Conservation (phyloP, 768 basidiomycete species). For the Kwoniella shandongensis region DNA sequence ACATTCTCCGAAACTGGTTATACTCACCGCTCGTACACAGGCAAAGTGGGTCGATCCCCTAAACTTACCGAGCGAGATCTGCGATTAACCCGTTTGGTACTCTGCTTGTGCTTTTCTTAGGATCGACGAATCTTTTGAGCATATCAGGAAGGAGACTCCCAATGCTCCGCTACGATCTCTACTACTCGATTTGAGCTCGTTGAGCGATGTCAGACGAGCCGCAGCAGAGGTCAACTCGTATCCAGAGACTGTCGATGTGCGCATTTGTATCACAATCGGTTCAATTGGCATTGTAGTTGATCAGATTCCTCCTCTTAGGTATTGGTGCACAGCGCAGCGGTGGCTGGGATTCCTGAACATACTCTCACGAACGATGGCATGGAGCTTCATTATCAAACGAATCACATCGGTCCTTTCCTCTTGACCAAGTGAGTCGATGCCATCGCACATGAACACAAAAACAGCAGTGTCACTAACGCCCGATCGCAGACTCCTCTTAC, state of each 20-base stretch:
- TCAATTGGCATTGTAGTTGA: neutral
- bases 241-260: constrained; percentile 17
- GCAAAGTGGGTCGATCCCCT: constrained; percentile 8
- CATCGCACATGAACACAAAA: neutral
- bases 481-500: constrained; percentile 11
- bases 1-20: constrained; percentile 12
- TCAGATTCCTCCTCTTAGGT: constrained; percentile 3
- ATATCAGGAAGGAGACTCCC: constrained; percentile 9
- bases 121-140: constrained; percentile 11
- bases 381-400: constrained; percentile 4
- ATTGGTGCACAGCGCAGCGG: constrained; percentile 15
- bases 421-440: constrained; percentile 23
- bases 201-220: constrained; percentile 10
- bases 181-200: constrained; percentile 13
- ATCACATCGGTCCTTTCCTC: constrained; percentile 24
- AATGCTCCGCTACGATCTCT: constrained; percentile 11
- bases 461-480: neutral
- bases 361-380: constrained; percentile 11
- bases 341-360: constrained; percentile 9
- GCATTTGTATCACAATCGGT: too few relatives aligned
- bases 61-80: neutral
- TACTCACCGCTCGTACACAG: constrained; percentile 13
- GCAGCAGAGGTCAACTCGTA: constrained; percentile 13
- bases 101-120: too few relatives aligned
- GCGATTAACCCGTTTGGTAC: neutral